These are phyloP conservation scores for Tricholoma bakamatsutake DNA, from an alignment of 768 basidiomycete species.

Conservation along the genomic window DNA sequence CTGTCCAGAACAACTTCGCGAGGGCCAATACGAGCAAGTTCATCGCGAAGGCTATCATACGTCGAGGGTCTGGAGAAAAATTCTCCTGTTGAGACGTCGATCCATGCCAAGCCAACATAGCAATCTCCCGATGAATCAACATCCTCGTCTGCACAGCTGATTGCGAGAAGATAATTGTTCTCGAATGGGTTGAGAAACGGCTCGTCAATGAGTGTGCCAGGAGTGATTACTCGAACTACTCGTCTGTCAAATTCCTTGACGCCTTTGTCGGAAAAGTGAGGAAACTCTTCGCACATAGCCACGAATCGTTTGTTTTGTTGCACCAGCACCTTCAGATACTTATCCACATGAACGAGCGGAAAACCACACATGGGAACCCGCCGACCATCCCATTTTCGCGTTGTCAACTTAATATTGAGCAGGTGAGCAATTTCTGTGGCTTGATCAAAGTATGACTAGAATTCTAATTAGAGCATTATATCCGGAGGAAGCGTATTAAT, in stretches of 20 bases:
- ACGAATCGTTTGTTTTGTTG: conserved; percentile 81
- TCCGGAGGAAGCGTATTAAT: background rate
- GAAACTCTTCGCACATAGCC: conserved; percentile 92
- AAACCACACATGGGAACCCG: conserved; percentile 87
- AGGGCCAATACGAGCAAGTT: conserved; percentile 75
- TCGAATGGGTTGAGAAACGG: conserved; percentile 79
- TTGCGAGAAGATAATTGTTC: conserved; percentile 84
- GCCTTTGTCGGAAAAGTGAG: conserved; percentile 37
- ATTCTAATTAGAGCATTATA: conserved; percentile 5
- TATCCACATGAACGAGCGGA: conserved; percentile 78
- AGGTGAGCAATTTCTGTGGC: conserved; percentile 71
- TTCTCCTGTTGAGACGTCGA: conserved; percentile 92
- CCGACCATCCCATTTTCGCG: conserved; percentile 64
- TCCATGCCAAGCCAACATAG: conserved; percentile 79
- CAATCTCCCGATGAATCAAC: conserved; percentile 3
- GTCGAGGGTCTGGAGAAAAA: conserved; percentile 70
- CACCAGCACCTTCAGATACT: conserved; percentile 80
- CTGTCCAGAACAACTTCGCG: conserved; percentile 72
- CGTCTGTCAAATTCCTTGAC: conserved; percentile 69
- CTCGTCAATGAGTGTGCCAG: conserved; percentile 92
- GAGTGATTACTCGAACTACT: conserved; percentile 84
- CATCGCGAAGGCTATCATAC: conserved; percentile 60
- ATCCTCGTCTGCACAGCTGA: conserved; percentile 26
- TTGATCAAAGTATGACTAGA: conserved; percentile 93
- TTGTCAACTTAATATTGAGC: conserved; percentile 79